Base-by-base conservation (phyloP, 495 filamentous ascomycete species). In the Penicillium cataractarum region DNA sequence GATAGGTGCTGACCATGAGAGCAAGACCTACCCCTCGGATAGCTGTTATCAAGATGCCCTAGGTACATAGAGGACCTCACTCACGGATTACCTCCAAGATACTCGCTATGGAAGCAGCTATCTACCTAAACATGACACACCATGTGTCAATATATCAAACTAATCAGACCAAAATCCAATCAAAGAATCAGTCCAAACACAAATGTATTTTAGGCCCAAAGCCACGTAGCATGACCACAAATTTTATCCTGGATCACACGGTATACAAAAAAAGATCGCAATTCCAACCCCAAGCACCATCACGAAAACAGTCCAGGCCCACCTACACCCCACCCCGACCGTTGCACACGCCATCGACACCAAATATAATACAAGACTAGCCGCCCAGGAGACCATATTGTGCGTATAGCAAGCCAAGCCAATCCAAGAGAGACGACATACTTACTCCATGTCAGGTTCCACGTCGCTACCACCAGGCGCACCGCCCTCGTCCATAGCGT, bases 401-500 rank as follows among this genome's bases (percentile, higher is more conserved):
- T 31, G 22, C 19, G 32, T 50, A 15, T 57, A 51, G 22, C 29
- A 46, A 63, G 15, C 12, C 12, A 17, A 15, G 13, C 15, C 6
- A 61, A 50, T 1, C 63, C 37, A 56, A 58, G 46, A 61, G 15
- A 54, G 22, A 27, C 19, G 19, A 26, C 7, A 4, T 19, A 6
- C 6, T 54, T 64, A 73, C 52, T 67, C 63, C 61, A 68, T 57
- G 31, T 80, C 77, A 32, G 77, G 76, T 63, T 80, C 77, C 32
- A 80, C 58, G 53, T 80, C 78, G 55, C 78, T 76, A 3, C 31
- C 58, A 26, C 69, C 72, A 22, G 67, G 77, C 26, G 72, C 73
- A 7, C 60, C 65, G 7, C 55, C 76, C 66, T 75, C 73, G 26
- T 81, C 78, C 80, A 82, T 82, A 0, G 76, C 77, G 53, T 82